phyloP scores from a whole-genome alignment of 768 basidiomycete genomes.

The Tylopilus felleus region DNA sequence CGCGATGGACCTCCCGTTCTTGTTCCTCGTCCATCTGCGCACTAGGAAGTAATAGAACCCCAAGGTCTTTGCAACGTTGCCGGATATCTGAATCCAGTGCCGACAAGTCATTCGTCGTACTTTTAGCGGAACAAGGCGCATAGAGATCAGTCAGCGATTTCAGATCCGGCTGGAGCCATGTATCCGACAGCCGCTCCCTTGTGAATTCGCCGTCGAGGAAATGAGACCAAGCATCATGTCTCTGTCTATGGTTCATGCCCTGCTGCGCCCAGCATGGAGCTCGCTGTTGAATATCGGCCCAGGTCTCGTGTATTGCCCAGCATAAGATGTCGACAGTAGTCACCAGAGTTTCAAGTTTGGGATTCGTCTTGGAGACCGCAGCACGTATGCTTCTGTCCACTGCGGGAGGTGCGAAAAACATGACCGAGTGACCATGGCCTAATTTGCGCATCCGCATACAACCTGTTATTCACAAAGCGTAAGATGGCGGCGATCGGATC shows the following conservation, averaged over 20 bases:
- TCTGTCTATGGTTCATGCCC: not conserved
- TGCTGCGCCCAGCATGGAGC: too few relatives aligned
- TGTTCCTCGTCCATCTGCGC: too few relatives aligned
- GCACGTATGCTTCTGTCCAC: slow-evolving; percentile 36
- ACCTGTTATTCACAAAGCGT: slow-evolving; percentile 44
- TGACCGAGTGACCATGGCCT: slow-evolving; percentile 43
- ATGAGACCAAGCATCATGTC: slow-evolving; percentile 11
- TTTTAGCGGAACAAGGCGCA: not conserved
- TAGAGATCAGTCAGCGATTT: not conserved
- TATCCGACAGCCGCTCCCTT: too few relatives aligned
- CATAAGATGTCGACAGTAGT: slow-evolving; percentile 30
- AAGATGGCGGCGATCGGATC: not conserved
- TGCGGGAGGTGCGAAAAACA: slow-evolving; percentile 43
- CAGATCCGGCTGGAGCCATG: too few relatives aligned
- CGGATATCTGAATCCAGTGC: not conserved
- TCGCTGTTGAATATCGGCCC: not conserved
- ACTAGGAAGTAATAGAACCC: not conserved
- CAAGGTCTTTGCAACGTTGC: not conserved
- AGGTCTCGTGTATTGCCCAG: too few relatives aligned
- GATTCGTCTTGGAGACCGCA: slow-evolving; percentile 8
- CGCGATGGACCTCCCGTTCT: too few relatives aligned
- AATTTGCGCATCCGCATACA: too few relatives aligned
- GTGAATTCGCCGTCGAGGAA: not conserved
- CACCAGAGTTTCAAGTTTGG: not conserved
- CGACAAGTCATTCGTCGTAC: too few relatives aligned